A percentile compares a stretch with the other conserved stretches of the same genome.
These are phyloP conservation scores for Sordariomycetes sp. DNA, from an alignment of 2,329 filamentous ascomycete species.

Conservation along the genomic window DNA sequence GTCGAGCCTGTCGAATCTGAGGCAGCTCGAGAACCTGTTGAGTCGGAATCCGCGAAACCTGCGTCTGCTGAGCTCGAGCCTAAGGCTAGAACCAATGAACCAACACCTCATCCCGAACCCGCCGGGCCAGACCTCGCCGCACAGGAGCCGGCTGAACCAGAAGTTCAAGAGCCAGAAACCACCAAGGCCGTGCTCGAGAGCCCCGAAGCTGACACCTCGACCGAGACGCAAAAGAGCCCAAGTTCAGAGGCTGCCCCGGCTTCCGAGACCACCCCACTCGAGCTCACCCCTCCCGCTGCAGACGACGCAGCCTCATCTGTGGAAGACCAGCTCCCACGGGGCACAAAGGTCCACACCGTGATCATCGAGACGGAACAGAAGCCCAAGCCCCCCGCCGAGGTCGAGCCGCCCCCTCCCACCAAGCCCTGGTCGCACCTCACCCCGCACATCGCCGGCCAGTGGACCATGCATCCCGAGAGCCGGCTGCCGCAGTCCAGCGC, in stretches of 20 bases:
- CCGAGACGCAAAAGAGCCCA: not conserved
- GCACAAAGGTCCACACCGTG: not conserved
- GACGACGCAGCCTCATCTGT: constrained; percentile 3
- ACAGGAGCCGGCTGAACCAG: not conserved
- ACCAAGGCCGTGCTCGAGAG: not conserved
- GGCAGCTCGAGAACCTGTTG: not conserved
- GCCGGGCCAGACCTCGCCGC: no score
- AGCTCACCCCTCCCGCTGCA: not conserved
- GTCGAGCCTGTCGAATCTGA: not conserved
- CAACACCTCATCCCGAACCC: not conserved
- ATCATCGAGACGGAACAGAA: constrained; percentile 3
- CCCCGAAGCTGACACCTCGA: not conserved
- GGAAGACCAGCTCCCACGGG: not conserved
- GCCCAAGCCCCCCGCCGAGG: not conserved
- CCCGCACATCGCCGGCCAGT: constrained; percentile 25
- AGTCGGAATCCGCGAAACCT: not conserved
- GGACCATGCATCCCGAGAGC: constrained; percentile 22
- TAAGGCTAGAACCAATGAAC: not conserved
- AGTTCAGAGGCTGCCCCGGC: not conserved
- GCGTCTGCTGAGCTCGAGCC: no score
- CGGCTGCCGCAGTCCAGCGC: constrained; percentile 6
- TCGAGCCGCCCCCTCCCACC: constrained; percentile 10
- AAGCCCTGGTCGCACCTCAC: constrained; percentile 24
- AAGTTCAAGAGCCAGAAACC: not conserved
- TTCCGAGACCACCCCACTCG: not conserved